These are phyloP conservation scores for Picea sitchensis DNA, from an alignment of 75 land plant genomes.

Conservation along the genomic window DNA sequence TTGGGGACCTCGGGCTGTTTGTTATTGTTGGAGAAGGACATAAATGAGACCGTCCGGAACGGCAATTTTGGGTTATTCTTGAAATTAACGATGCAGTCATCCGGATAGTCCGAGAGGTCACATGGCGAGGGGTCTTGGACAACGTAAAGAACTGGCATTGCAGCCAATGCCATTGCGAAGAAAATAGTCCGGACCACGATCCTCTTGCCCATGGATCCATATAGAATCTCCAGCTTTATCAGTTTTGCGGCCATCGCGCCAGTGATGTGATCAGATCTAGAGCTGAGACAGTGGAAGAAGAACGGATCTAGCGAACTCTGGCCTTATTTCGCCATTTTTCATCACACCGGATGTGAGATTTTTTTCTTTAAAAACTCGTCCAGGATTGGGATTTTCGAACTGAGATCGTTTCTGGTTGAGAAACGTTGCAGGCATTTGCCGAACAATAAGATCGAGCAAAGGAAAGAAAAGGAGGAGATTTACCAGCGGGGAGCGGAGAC, in stretches of 20 bases:
- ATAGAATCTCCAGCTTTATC: conserved; percentile 1
- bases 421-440: neutral
- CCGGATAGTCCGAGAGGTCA: conserved; percentile 2
- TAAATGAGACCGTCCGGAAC: no score
- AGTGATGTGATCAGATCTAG: neutral
- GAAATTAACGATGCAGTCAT: no score
- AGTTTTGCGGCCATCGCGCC: conserved; percentile 1
- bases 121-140: conserved; percentile 4
- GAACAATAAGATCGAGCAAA: conserved; percentile 10
- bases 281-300: neutral
- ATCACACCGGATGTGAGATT: neutral
- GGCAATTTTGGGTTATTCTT: no score
- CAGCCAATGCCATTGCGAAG: neutral
- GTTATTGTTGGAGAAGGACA: no score
- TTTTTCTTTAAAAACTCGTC: no score
- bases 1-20: neutral
- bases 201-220: neutral
- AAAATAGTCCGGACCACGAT: neutral
- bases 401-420: neutral
- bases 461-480: neutral
- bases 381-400: neutral
- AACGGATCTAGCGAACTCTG: neutral
- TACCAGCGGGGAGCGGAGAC: neutral
- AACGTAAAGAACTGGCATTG: neutral
- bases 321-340: neutral